Base-by-base conservation (phyloP, 2,329 filamentous ascomycete species). In the Aureobasidium namibiae region DNA sequence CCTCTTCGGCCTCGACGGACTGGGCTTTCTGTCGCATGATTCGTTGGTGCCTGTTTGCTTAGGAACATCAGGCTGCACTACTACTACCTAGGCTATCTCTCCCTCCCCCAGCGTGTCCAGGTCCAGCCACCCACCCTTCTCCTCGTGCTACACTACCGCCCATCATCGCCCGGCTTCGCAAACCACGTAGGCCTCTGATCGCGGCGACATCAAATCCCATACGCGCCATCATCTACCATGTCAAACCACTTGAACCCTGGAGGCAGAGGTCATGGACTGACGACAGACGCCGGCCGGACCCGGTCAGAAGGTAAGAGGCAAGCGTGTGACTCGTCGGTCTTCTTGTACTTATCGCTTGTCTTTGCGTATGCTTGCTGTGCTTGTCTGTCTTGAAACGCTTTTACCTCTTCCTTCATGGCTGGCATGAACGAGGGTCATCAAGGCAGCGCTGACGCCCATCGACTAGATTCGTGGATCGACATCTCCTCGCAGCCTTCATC, bases 391-490 rank as follows among this genome's bases (percentile, higher is more conserved):
- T 42, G 29, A 14, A 21, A 8, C 13, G 13, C 21, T 14, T 29
- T 16, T 23, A 26, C 10, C 23, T 58, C 14, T 49, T 31, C 9
- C 18, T 26, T 36, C 38, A 34, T 52, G 45, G 56, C 44, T 39
- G 36, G 23, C 16, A 29, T 36, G 23, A 11, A 34, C 11, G n/a
- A 24, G 14, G 24, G 26, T 14, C 56, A 24, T 38, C 18, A 45
- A 36, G 42, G 11, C 39, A 39, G 31, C 26, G 38, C 58, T 61
- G 46, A 60, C 54, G 26, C 26, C 24, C 1, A 14, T 39, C 45
- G 56, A 57, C n/a, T 78, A 92, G 94, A 97, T 76, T 96, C 94
- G 9, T 99, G 94, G 94, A 85, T 97, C 66, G 92, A 99, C 72
- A 85, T 99, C 62, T 84, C 88, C 48, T 96, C 92, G 4, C 90